A percentile compares a stretch with the other conserved stretches of the same genome.
Conservation (phyloP, 202 grass and related monocot genomes). For the Panicum hallii region DNA sequence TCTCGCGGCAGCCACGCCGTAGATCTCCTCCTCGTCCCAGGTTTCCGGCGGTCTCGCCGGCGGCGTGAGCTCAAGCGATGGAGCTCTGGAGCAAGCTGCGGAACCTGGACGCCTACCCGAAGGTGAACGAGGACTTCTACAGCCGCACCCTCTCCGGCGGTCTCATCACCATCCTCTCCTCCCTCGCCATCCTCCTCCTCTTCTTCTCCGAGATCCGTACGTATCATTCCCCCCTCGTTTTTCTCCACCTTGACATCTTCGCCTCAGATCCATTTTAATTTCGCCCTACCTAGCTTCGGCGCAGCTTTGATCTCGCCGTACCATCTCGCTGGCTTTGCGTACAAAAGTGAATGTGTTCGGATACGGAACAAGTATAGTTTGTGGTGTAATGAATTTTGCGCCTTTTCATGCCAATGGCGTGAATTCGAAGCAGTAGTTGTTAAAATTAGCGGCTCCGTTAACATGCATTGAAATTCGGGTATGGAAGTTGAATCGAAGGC, state of each 20-base stretch:
- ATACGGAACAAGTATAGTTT: background rate
- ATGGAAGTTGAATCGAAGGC: background rate
- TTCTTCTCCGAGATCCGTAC: conserved; percentile 94
- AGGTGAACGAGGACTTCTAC: conserved; percentile 99
- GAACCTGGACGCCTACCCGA: conserved; percentile 90
- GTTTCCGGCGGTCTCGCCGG: conserved; percentile 47
- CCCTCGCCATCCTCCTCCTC: conserved; percentile 77
- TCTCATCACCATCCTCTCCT: conserved; percentile 84
- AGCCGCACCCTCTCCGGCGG: conserved; percentile 92
- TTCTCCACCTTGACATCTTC: background rate
- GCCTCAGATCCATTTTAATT: conserved; percentile 42
- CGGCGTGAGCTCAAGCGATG: conserved; percentile 50
- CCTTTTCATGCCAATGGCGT: background rate
- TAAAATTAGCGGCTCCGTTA: background rate
- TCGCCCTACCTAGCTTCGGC: background rate
- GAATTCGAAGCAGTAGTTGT: conserved; percentile 12
- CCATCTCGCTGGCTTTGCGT: background rate
- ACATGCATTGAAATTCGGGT: conserved; percentile 8
- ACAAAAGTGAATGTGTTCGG: conserved; percentile 2
- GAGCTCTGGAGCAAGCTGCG: conserved; percentile 80
- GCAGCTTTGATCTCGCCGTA: conserved; percentile 35
- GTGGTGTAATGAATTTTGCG: background rate
- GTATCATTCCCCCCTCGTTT: conserved; percentile 30
- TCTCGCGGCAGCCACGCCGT: conserved; percentile 43
- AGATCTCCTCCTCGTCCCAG: conserved; percentile 52